Evolutionary conservation across 345 rosid genomes (phyloP).

Genomic region (Ceriops tagal): DNA sequence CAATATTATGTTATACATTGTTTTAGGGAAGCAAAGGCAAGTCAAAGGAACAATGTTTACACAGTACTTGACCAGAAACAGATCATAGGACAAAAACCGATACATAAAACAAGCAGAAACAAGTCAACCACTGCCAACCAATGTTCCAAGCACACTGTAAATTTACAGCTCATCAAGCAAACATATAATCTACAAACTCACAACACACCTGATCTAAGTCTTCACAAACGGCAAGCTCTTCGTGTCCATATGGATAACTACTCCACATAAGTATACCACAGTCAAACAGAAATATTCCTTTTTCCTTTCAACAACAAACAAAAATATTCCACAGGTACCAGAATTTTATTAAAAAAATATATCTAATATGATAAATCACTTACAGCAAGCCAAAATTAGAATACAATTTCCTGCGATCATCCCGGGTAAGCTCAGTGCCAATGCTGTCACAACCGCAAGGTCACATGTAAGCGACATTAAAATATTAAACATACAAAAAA

Average conservation of each 20-base stretch:
- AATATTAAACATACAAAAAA: not conserved
- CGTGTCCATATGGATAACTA: slow-evolving; percentile 85
- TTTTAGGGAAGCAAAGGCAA: not conserved
- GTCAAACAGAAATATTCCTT: slow-evolving; percentile 8
- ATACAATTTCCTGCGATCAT: slow-evolving; percentile 91
- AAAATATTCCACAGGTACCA: not conserved
- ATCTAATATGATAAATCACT: slow-evolving; percentile 21
- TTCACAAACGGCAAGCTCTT: slow-evolving; percentile 84
- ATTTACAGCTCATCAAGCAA: not conserved
- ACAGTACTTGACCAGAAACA: no score
- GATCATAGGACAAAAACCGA: no score
- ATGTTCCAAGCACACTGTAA: not conserved
- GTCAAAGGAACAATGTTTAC: not conserved
- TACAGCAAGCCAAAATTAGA: slow-evolving; percentile 95
- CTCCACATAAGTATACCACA: not conserved
- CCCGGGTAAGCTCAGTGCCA: slow-evolving; percentile 98
- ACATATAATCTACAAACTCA: not conserved
- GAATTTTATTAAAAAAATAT: not conserved
- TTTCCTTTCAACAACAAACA: not conserved
- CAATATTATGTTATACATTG: not conserved
- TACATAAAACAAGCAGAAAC: not conserved
- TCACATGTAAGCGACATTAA: slow-evolving; percentile 2
- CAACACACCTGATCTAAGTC: slow-evolving; percentile 75
- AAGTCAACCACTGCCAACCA: not conserved
- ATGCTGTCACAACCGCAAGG: slow-evolving; percentile 46